Percentiles rank a stretch among this genome's conserved stretches.
These are phyloP conservation scores for Raddia guianensis DNA, from an alignment of 176 grass and related monocot species.

Conservation along the genomic window DNA sequence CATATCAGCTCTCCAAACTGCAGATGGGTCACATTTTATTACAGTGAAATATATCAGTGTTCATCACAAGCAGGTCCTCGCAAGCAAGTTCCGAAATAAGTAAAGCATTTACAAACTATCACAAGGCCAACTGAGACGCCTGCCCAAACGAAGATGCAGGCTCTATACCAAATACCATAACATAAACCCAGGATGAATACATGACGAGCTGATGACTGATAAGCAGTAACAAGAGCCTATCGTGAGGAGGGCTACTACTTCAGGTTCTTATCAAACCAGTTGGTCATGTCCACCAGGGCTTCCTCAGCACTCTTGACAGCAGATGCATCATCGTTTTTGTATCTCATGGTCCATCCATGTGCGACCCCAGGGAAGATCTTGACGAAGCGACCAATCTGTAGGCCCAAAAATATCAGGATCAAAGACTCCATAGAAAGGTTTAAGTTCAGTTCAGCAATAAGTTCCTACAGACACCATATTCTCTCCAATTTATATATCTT, in stretches of 20 bases:
- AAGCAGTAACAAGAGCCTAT: background rate
- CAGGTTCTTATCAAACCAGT: slow-evolving; percentile 63
- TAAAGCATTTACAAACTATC: background rate
- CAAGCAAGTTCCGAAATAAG: background rate
- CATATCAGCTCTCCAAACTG: background rate
- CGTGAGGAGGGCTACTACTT: background rate
- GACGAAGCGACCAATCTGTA: slow-evolving; percentile 55
- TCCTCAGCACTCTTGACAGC: slow-evolving; percentile 62
- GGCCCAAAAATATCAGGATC: background rate
- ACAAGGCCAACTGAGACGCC: background rate
- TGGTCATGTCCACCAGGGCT: slow-evolving; percentile 51
- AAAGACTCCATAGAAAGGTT: background rate
- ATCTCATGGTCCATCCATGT: slow-evolving; percentile 72
- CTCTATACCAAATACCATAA: background rate
- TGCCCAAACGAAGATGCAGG: background rate
- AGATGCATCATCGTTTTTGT: slow-evolving; percentile 40
- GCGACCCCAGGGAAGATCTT: slow-evolving; percentile 74
- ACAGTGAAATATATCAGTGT: background rate
- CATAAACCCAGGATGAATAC: background rate
- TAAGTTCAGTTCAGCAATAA: background rate
- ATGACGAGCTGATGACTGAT: background rate
- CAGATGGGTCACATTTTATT: slow-evolving; percentile 15
- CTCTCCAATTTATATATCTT: background rate
- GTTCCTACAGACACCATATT: background rate
- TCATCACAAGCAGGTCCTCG: background rate